These are phyloP conservation scores for Mercurialis annua DNA, from an alignment of 345 rosid genomes.

Conservation along the genomic window DNA sequence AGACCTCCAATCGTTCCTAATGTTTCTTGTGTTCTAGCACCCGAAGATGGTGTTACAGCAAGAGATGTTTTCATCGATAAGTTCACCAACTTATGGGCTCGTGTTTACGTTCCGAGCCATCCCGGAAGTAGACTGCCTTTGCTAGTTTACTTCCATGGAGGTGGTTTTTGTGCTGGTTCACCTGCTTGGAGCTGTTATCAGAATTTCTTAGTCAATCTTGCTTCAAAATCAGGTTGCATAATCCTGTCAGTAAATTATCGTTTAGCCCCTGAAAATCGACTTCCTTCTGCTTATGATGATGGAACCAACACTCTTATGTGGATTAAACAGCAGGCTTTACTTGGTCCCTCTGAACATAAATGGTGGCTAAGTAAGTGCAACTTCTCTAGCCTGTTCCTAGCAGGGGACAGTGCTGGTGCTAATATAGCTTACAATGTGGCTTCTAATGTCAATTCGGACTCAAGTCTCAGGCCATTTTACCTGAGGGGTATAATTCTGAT, in stretches of 20 bases:
- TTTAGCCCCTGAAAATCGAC: slow-evolving; percentile 30
- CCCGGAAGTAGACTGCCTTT: slow-evolving; percentile 16
- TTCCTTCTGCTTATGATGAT: slow-evolving; percentile 32
- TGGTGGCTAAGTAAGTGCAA: slow-evolving; percentile 27
- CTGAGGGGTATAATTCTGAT: slow-evolving; percentile 24
- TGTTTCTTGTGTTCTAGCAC: slow-evolving; percentile 11
- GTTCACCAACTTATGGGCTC: slow-evolving; percentile 25
- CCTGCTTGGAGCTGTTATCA: slow-evolving; percentile 30
- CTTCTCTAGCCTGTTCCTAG: slow-evolving; percentile 15
- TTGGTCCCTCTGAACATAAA: slow-evolving; percentile 28
- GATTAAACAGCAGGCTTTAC: slow-evolving; percentile 17
- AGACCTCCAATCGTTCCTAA: slow-evolving; percentile 24
- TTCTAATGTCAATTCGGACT: slow-evolving; percentile 1
- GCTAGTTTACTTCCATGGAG: slow-evolving; percentile 34
- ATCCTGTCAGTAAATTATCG: slow-evolving; percentile 20
- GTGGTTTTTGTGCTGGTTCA: slow-evolving; percentile 33
- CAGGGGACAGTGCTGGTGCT: slow-evolving; percentile 33
- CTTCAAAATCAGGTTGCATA: slow-evolving; percentile 18
- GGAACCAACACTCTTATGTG: slow-evolving; percentile 19
- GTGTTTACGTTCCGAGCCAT: slow-evolving; percentile 14
- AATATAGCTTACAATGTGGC: slow-evolving; percentile 30
- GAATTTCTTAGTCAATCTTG: slow-evolving; percentile 23
- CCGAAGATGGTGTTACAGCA: slow-evolving; percentile 12
- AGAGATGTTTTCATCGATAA: slow-evolving; percentile 17
- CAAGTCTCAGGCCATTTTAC: slow-evolving; percentile 15